Conservation (phyloP, 2,329 filamentous ascomycete genomes). For the Phyllosticta ampelicida region DNA sequence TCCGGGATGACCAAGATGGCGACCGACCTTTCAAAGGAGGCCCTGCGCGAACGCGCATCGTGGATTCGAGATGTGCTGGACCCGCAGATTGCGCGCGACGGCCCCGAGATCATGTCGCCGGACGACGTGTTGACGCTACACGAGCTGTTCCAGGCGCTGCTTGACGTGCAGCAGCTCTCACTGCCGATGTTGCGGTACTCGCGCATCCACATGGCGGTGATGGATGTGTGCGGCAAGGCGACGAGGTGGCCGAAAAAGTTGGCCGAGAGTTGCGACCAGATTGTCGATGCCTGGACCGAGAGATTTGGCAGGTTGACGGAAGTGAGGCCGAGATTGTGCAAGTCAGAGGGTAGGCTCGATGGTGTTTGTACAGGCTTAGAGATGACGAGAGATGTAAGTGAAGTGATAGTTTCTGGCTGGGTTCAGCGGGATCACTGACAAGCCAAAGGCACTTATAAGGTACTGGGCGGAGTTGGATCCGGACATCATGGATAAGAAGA, state of each 20-base stretch:
- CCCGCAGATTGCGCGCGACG: conserved; percentile 34
- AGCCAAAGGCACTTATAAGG: conserved; percentile 22
- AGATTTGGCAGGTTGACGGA: conserved; percentile 29
- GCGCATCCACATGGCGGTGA: conserved; percentile 36
- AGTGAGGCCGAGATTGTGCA: conserved; percentile 32
- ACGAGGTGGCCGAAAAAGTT: conserved; percentile 38
- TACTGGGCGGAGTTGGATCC: conserved; percentile 24
- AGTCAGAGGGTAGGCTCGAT: conserved; percentile 32
- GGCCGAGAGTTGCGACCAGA: conserved; percentile 34
- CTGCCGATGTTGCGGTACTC: conserved; percentile 30
- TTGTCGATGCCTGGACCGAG: conserved; percentile 29
- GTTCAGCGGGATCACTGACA: not conserved
- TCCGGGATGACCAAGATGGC: not conserved
- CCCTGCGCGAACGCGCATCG: conserved; percentile 25
- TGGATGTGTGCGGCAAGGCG: conserved; percentile 32
- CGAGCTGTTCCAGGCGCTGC: conserved; percentile 25
- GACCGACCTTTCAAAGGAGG: not conserved
- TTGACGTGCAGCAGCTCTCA: conserved; percentile 15
- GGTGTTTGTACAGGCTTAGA: conserved; percentile 30
- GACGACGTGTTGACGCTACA: conserved; percentile 36
- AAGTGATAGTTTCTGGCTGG: conserved; percentile 13
- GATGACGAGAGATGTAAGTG: conserved; percentile 27
- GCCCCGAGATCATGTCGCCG: conserved; percentile 30
- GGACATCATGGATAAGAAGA: conserved; percentile 18
- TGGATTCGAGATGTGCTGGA: conserved; percentile 42